phyloP scores from a whole-genome alignment of 495 filamentous ascomycete genomes.

The Rhizodiscina lignyota region DNA sequence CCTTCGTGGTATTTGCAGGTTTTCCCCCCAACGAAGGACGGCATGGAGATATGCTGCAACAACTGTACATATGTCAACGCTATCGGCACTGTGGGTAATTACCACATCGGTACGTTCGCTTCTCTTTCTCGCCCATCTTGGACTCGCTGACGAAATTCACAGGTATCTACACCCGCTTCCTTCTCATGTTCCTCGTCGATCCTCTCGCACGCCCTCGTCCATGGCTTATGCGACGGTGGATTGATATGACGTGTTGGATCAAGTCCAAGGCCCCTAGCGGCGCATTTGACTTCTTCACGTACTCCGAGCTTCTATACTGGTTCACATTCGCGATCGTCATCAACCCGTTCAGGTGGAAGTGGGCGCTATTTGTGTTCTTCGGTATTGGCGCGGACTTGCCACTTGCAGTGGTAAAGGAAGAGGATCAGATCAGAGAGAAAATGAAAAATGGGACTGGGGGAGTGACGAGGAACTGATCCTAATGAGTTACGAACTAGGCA shows the following conservation, averaged over 20 bases:
- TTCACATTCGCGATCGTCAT: conserved; percentile 60
- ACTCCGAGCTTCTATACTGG: conserved; percentile 72
- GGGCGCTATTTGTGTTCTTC: conserved; percentile 62
- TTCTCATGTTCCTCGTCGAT: conserved; percentile 75
- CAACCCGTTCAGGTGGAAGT: conserved; percentile 78
- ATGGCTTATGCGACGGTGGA: conserved; percentile 70
- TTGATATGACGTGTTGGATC: conserved; percentile 63
- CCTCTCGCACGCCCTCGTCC: conserved; percentile 53
- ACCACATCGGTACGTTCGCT: conserved; percentile 84
- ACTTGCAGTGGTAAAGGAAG: conserved; percentile 42
- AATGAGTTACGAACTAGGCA: too few species aligned
- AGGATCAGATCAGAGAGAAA: conserved; percentile 36
- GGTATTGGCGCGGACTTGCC: conserved; percentile 55
- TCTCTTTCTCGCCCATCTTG: too few species aligned
- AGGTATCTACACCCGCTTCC: conserved; percentile 69
- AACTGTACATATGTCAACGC: conserved; percentile 75
- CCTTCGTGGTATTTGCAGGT: conserved; percentile 82
- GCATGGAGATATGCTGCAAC: conserved; percentile 50
- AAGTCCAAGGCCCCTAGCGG: conserved; percentile 51
- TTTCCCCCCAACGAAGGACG: conserved; percentile 44
- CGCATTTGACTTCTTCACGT: conserved; percentile 80
- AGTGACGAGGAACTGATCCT: too few species aligned
- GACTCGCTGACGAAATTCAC: too few species aligned
- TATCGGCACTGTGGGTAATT: conserved; percentile 70
- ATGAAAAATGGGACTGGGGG: too few species aligned